Evolutionary conservation across 2,329 filamentous ascomycete species (phyloP).

Genomic region (Penicillium occitanis): DNA sequence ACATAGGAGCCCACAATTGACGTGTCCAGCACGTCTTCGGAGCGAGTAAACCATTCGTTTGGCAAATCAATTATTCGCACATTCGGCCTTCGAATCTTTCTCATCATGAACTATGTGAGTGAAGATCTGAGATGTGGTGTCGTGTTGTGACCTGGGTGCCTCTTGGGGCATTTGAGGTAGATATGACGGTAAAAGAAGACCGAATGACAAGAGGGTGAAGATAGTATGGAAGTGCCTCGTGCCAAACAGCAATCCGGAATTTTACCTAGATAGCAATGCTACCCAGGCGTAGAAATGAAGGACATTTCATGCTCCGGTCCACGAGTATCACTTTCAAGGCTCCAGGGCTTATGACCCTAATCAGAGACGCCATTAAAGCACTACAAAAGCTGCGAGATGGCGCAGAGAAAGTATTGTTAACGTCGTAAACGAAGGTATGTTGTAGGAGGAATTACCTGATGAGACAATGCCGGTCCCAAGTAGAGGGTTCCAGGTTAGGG

Average conservation of each 20-base stretch:
- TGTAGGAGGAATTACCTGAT: background rate
- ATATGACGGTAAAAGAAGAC: no score
- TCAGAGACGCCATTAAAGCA: background rate
- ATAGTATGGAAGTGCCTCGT: background rate
- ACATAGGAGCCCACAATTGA: background rate
- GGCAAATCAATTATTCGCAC: background rate
- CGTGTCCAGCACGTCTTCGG: conserved; percentile 6
- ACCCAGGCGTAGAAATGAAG: background rate
- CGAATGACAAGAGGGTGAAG: no score
- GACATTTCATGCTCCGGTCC: background rate
- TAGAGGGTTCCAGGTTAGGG: background rate
- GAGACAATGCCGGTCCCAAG: background rate
- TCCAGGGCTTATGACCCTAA: background rate
- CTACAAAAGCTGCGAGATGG: background rate
- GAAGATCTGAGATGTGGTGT: background rate
- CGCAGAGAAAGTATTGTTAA: background rate
- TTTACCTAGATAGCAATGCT: background rate
- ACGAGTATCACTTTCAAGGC: background rate
- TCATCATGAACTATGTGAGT: background rate
- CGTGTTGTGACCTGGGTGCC: background rate
- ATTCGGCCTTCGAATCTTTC: background rate
- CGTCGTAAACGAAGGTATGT: background rate
- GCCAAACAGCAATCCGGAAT: background rate
- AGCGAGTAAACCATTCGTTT: background rate
- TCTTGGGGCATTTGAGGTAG: background rate